phyloP scores from a whole-genome alignment of 495 filamentous ascomycete species.

The Haplographium delicatum region DNA sequence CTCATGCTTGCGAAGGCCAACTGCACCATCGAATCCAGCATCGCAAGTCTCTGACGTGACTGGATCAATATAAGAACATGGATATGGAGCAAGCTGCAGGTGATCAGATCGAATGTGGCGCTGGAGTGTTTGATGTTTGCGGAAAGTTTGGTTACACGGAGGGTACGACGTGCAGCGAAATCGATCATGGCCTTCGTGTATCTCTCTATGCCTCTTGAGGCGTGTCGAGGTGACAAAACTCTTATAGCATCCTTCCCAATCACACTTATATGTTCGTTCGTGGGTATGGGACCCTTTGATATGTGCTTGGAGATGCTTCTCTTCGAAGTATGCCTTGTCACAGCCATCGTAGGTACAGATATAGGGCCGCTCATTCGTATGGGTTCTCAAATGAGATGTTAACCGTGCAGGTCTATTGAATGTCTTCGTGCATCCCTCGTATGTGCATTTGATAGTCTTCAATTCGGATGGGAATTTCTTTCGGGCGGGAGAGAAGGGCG shows the following conservation, averaged over 20 bases:
- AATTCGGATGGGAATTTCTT: slow-evolving; percentile 59
- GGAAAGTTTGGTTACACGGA: slow-evolving; percentile 72
- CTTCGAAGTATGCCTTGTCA: slow-evolving; percentile 73
- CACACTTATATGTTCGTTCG: slow-evolving; percentile 65
- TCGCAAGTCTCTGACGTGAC: slow-evolving; percentile 54
- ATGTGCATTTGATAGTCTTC: slow-evolving; percentile 68
- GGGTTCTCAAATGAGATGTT: slow-evolving; percentile 69
- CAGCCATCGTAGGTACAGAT: slow-evolving; percentile 63
- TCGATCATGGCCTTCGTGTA: slow-evolving; percentile 63
- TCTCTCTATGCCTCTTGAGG: slow-evolving; percentile 61
- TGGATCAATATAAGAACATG: slow-evolving; percentile 55
- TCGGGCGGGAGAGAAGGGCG: slow-evolving; percentile 50
- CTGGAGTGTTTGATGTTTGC: slow-evolving; percentile 83
- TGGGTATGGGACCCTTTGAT: slow-evolving; percentile 73
- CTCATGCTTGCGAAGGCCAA: slow-evolving; percentile 64
- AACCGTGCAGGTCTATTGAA: slow-evolving; percentile 84
- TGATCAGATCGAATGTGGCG: slow-evolving; percentile 74
- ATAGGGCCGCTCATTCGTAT: slow-evolving; percentile 73
- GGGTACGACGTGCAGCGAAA: slow-evolving; percentile 69
- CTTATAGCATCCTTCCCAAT: slow-evolving; percentile 66
- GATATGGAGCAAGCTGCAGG: slow-evolving; percentile 59
- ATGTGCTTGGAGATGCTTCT: slow-evolving; percentile 79
- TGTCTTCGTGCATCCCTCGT: slow-evolving; percentile 66
- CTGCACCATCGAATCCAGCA: slow-evolving; percentile 64
- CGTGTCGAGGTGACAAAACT: slow-evolving; percentile 70